These are phyloP conservation scores for Chimonanthus salicifolius DNA, from an alignment of 164 flowering plant genomes.

Conservation along the genomic window DNA sequence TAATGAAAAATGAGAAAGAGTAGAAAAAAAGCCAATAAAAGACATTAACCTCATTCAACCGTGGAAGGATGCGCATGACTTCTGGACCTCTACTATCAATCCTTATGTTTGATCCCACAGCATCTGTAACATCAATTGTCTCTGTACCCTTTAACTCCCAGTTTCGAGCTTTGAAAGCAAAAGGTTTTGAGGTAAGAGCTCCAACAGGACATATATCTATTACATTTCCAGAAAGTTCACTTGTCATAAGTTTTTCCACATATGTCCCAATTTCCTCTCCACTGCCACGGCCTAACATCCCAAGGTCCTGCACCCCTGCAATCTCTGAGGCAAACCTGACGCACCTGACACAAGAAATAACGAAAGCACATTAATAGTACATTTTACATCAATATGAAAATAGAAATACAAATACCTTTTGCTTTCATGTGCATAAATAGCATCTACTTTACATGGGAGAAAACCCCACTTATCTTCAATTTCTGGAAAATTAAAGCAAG, in stretches of 20 bases:
- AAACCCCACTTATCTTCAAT: not conserved
- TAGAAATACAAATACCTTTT: not conserved
- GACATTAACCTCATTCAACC: conserved; percentile 80
- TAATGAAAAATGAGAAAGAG: not conserved
- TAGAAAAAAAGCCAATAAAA: not conserved
- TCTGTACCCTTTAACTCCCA: conserved; percentile 98
- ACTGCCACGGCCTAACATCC: conserved; percentile 98
- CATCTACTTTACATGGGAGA: not conserved
- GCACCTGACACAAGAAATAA: conserved; percentile 52
- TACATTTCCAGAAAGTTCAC: conserved; percentile 98
- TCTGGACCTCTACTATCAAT: conserved; percentile 99
- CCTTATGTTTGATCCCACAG: conserved; percentile 95
- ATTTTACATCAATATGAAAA: not conserved
- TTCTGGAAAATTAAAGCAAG: no score
- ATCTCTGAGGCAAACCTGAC: conserved; percentile 97
- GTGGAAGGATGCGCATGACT: conserved; percentile 90
- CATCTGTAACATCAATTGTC: conserved; percentile 95
- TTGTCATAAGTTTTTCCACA: conserved; percentile 95
- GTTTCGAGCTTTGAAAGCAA: conserved; percentile 97
- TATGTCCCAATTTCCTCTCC: conserved; percentile 99
- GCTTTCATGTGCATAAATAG: not conserved
- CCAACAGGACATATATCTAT: conserved; percentile 99
- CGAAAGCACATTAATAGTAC: conserved; percentile 5
- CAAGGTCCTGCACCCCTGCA: conserved; percentile 99
- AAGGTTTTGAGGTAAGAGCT: conserved; percentile 95